Base-by-base conservation (phyloP, 345 rosid genomes). In the Stellera chamaejasme region DNA sequence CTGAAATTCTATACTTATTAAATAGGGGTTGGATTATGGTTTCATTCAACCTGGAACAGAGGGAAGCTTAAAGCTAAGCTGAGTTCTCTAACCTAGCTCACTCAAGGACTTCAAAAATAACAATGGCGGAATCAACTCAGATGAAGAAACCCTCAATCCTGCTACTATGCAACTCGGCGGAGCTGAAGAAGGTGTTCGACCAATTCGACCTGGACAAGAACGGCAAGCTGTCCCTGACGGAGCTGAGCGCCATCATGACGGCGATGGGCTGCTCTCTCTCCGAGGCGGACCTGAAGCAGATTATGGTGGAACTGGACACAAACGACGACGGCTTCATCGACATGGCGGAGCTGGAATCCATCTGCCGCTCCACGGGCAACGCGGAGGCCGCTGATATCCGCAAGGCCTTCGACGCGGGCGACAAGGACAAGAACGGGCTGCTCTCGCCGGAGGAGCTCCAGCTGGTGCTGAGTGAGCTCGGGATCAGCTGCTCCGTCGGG, bases 341-440 rank as follows among this genome's bases (percentile, higher is more conserved):
- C 64, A 60, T 65, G 10, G 36, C 62, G 1, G 82, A 75, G 73
- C 74, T 75, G 59, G 53, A 73, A 1, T 48, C 52, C 50, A 58
- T 74, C 45, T 74, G 70, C 64, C 72, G 64, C 13, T 32, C 39
- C 39, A 27, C 77, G 41, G 32, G 46, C 52, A 44, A 27, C 14
- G 50, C 72, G 0, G 50, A 72, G 28, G 36, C 6, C 3, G 45
- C 65, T 11, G 3, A 60, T 15, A 59, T 77, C 50, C 54, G 52
- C 14, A 78, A 77, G 26, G 78, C 82, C 10, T 77, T 77, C 53
- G 71, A 63, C 44, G 69, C 73, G 51, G 73, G 71, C 47, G 82
- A 77, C 43, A 65, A 25, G 72, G 66, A 77, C 65, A 50, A 55
- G 62, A 45, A 77, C 52, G 82, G 82, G 45, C 48, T 60, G 45